Base-by-base conservation (phyloP, 164 flowering plant species). In the Pachysandra terminalis region DNA sequence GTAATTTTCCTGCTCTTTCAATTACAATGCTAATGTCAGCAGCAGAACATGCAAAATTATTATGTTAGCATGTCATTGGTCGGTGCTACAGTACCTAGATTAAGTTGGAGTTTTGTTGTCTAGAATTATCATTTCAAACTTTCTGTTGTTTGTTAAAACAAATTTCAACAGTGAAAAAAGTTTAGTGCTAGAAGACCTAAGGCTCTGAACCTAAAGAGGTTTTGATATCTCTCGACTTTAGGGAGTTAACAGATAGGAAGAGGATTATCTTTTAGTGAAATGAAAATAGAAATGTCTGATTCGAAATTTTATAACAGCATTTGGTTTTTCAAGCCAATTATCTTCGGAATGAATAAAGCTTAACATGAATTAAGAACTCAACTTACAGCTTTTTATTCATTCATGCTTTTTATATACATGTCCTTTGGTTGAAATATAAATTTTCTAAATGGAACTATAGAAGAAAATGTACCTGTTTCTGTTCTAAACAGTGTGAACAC, bases 401-500 rank as follows among this genome's bases (percentile, higher is more conserved):
- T n/a, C n/a, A n/a, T n/a, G n/a, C 35, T 32, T 35, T 16, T 37
- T 22, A n/a, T 32, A 59, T 13, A 23, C 48, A 57, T 59, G 19
- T 48, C 40, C 60, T 32, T 45, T 22, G 48, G 51, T 62, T 25
- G 48, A 48, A 24, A 63, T 35, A 26, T 48, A 17, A 45, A 65
- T 61, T 14, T 17, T 19, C 17, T 19, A 52, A 28, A 37, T 10
- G n/a, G 9, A 66, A 9, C 19, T 25, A 59, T 25, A 69, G 23
- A 48, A 22, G 56, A 78, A 51, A 52, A 61, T 40, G 75, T 78
- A 92, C 97, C 97, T 92, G 74, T 63, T 92, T 95, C 78, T 95
- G 99, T 68, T 95, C 99, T 61, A 79, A 58, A 78, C 97, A 95
- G 63, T 95, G 99, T 28, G 97, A 87, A 80, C 99, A 95, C 99